Conservation (phyloP, 306 rosid species). For the Prunus kanzakura region DNA sequence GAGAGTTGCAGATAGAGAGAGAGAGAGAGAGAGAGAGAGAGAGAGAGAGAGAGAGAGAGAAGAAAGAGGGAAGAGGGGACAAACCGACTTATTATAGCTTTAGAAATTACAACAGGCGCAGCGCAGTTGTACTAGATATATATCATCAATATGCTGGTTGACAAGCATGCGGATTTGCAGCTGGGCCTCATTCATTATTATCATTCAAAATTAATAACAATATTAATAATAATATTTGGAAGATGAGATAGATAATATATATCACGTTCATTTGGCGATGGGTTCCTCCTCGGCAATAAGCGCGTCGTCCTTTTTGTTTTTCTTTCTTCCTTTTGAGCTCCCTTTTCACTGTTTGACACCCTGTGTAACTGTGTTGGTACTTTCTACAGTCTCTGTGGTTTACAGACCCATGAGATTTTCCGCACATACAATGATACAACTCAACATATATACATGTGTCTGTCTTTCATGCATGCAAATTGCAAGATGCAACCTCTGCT, state of each 20-base stretch:
- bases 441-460: neutral
- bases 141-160: neutral
- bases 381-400: neutral
- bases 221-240: neutral
- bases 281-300: neutral
- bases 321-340: neutral
- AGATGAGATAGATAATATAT: no score
- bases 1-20: neutral
- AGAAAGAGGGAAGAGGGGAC: neutral
- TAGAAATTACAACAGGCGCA: neutral
- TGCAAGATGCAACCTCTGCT: neutral
- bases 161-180: neutral
- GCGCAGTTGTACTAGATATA: neutral
- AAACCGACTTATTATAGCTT: conserved; percentile 3
- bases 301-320: neutral
- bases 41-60: neutral
- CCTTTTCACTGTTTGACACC: neutral
- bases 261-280: no score
- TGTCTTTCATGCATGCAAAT: neutral
- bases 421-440: neutral
- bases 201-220: neutral
- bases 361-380: neutral
- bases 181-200: no score
- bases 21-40: neutral
- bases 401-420: neutral